These are phyloP conservation scores for Leucosporidium scottii DNA, from an alignment of 768 basidiomycete genomes.

Conservation along the genomic window DNA sequence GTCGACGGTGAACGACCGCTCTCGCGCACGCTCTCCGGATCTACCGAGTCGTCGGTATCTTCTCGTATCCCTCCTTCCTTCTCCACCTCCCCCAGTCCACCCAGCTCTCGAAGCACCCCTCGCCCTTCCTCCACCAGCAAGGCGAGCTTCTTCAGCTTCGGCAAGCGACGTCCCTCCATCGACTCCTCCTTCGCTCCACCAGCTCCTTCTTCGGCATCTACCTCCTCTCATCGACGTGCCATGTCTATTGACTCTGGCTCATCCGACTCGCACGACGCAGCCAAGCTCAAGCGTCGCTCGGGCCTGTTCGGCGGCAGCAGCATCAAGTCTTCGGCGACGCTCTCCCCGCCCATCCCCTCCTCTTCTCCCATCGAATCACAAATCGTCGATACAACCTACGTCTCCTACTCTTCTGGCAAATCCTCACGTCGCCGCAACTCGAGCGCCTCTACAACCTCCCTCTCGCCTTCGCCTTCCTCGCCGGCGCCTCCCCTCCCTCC, in stretches of 20 bases:
- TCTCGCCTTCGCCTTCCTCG: no score
- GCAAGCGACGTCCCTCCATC: neutral
- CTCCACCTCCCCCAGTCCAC: neutral
- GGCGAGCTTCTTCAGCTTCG: neutral
- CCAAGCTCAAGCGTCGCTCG: neutral
- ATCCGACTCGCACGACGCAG: neutral
- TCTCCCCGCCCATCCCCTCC: neutral
- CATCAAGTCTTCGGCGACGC: neutral
- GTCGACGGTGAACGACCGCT: no score
- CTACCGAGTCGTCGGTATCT: neutral
- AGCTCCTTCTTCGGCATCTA: neutral
- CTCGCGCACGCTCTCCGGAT: neutral
- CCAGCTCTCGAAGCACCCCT: neutral
- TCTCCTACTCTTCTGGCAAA: constrained; percentile 3
- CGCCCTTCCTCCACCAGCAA: neutral
- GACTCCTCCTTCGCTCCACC: neutral
- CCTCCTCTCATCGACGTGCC: neutral
- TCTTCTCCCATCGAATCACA: constrained; percentile 8
- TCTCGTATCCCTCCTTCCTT: neutral
- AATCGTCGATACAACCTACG: constrained; percentile 16
- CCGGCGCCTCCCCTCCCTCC: no score
- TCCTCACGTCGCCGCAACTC: no score
- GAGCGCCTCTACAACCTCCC: no score
- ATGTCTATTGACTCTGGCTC: neutral
- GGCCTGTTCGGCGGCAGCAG: neutral